phyloP scores from a whole-genome alignment of 805 yeast species.

The Suhomyces canberraensis region DNA sequence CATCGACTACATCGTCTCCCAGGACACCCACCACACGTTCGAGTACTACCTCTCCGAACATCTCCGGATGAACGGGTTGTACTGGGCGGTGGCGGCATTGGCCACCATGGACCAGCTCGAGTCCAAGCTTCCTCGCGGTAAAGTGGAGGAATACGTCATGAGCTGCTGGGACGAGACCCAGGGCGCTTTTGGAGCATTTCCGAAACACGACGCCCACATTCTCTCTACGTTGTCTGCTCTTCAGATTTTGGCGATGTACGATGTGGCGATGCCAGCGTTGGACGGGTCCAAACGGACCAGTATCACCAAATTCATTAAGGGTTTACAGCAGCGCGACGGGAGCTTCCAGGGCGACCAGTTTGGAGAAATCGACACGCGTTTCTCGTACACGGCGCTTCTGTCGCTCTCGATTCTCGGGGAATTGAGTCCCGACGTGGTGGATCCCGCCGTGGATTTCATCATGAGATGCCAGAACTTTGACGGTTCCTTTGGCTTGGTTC shows the following conservation, averaged over 20 bases:
- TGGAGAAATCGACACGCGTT: slow-evolving; percentile 92
- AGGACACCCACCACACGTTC: slow-evolving; percentile 46
- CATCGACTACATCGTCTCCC: slow-evolving; percentile 32
- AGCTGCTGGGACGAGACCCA: slow-evolving; percentile 54
- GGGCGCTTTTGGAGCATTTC: slow-evolving; percentile 91
- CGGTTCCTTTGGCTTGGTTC: slow-evolving; percentile 91
- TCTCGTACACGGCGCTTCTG: slow-evolving; percentile 78
- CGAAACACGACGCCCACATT: slow-evolving; percentile 85
- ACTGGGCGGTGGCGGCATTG: slow-evolving; percentile 90
- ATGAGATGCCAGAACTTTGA: slow-evolving; percentile 80
- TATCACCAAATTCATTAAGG: slow-evolving; percentile 32
- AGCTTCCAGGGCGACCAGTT: slow-evolving; percentile 86
- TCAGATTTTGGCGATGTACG: slow-evolving; percentile 71
- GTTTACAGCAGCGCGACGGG: slow-evolving; percentile 59
- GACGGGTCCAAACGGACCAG: slow-evolving; percentile 23
- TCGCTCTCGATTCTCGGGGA: slow-evolving; percentile 66
- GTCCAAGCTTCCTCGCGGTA: slow-evolving; percentile 53
- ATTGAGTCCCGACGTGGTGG: slow-evolving; percentile 52
- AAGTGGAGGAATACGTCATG: slow-evolving; percentile 65
- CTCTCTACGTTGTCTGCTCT: slow-evolving; percentile 82
- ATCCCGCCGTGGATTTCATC: slow-evolving; percentile 65
- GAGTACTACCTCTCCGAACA: slow-evolving; percentile 92
- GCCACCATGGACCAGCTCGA: slow-evolving; percentile 50
- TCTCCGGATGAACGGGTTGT: slow-evolving; percentile 82
- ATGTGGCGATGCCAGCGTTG: slow-evolving; percentile 46